Base-by-base conservation (phyloP, 164 flowering plant genomes). In the Umbilicus rupestris region DNA sequence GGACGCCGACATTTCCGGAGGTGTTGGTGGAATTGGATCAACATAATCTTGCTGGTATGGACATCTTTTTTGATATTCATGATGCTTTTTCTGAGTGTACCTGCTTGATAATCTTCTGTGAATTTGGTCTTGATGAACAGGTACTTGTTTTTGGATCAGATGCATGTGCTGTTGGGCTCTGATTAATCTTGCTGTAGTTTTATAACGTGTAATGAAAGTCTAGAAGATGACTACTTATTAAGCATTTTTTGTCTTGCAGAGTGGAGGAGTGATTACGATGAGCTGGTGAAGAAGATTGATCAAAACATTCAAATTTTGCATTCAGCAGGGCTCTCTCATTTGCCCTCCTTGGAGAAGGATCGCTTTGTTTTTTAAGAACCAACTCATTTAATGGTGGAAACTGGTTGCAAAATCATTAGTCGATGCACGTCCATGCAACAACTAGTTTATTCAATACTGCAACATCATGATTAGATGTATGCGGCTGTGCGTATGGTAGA, bases 1-100 rank as follows among this genome's bases (percentile, higher is more conserved):
- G 0, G 97, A 94, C 73, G 80, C 90, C 20, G 97, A 94, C 71
- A 77, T 94, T 60, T 83, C 81, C 0, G 69, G n/a, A n/a, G n/a
- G n/a, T n/a, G n/a, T n/a, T 68, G 1, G 90, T 90, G 17, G 76
- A 87, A 64, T 84, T 91, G 1, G 87, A 90, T 59, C 84, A 97
- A 3, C 81, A 66, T 26, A 88, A 85, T 65, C 94, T 94, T 68
- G 73, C 87, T 59, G 92, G 98, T 89, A 77, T 3, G 26, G 42
- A 37, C 20, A 19, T 39, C 49, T 0, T 64, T 45, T 12, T 44
- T n/a, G 14, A 39, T 24, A 28, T 15, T 24, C 5, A 9, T 15
- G 28, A n/a, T 19, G n/a, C n/a, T n/a, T n/a, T n/a, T n/a, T n/a
- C n/a, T 5, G 5, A 8, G 7, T 63, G 7, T 64, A 26, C 11